Conservation (phyloP, 129 eudicot species). For the Arctium lappa region DNA sequence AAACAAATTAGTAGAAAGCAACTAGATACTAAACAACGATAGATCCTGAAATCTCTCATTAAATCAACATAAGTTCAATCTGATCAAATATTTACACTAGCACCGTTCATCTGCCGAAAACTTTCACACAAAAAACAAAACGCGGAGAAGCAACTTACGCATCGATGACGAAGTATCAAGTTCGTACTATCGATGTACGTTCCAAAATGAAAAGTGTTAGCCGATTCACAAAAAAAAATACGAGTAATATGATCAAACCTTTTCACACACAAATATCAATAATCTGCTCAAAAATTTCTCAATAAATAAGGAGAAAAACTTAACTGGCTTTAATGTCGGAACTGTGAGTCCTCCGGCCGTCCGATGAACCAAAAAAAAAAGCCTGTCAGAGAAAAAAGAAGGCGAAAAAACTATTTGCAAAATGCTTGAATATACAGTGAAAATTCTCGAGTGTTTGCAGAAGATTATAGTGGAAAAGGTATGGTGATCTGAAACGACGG, state of each 20-base stretch:
- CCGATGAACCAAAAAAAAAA: not conserved
- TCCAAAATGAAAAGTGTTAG: not conserved
- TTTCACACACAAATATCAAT: not conserved
- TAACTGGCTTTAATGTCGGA: constrained; percentile 1
- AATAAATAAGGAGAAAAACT: not conserved
- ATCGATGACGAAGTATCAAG: not conserved
- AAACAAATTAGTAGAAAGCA: not conserved
- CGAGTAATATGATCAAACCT: not conserved
- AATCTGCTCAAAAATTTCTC: not conserved
- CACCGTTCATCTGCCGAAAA: not conserved
- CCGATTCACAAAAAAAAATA: not conserved
- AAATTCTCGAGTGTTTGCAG: not conserved
- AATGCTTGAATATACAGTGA: not conserved
- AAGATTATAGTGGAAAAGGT: not conserved
- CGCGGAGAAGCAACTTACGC: not conserved
- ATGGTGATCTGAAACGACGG: not conserved
- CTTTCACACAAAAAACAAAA: not conserved
- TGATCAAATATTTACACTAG: not conserved
- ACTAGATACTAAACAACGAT: not conserved
- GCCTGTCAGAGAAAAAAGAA: not conserved
- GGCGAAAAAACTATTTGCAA: not conserved
- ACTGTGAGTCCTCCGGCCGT: not conserved
- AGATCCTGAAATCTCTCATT: not conserved
- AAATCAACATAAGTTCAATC: not conserved
- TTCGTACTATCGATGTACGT: not conserved